These are phyloP conservation scores for Saccharum officinarum DNA, from an alignment of 176 grass and related monocot species.

Conservation along the genomic window DNA sequence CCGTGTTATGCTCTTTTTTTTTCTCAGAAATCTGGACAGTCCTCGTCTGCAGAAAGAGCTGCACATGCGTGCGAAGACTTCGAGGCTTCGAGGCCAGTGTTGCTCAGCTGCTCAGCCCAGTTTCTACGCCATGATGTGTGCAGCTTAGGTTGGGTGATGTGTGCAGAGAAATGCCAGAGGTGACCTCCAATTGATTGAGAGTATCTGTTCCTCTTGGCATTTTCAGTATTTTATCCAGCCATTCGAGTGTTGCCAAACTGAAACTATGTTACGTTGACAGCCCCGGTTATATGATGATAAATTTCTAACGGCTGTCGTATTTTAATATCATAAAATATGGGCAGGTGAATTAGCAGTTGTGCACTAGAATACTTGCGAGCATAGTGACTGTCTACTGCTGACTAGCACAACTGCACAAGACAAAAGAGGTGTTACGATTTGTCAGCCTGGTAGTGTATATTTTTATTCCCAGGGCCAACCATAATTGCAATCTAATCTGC, in stretches of 20 bases:
- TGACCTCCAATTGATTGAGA: background rate
- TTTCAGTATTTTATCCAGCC: constrained; percentile 12
- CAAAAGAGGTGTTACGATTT: background rate
- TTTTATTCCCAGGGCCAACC: background rate
- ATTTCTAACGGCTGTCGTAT: background rate
- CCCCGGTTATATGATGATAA: background rate
- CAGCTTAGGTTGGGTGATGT: constrained; percentile 15
- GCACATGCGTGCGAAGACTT: constrained; percentile 38
- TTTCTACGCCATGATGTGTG: constrained; percentile 20
- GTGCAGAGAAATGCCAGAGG: background rate
- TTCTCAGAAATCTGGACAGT: constrained; percentile 24
- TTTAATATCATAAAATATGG: background rate
- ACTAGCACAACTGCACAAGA: background rate
- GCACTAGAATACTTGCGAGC: background rate
- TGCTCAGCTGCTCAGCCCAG: background rate
- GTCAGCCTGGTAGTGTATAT: no score
- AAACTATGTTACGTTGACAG: background rate
- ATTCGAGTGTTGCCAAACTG: background rate
- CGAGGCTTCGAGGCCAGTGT: background rate
- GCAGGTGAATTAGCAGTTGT: constrained; percentile 3
- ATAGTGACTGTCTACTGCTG: background rate
- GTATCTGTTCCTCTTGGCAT: background rate
- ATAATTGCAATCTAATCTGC: background rate
- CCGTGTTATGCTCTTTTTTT: background rate
- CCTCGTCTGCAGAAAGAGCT: background rate